Conservation (phyloP, 2,329 filamentous ascomycete genomes). For the Verticillium klebahnii region DNA sequence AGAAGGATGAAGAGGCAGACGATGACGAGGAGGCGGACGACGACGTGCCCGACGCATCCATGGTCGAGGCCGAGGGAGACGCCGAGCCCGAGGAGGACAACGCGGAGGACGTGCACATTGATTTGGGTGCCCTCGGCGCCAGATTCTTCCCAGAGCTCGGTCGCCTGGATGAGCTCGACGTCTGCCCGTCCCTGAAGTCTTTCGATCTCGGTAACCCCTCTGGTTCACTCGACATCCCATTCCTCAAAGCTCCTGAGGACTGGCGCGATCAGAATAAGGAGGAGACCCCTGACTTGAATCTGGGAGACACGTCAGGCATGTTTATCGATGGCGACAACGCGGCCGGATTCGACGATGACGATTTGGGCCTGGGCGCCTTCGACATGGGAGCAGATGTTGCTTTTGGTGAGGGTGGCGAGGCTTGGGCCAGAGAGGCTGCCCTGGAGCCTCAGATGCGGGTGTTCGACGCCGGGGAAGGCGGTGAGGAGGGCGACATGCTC, state of each 20-base stretch:
- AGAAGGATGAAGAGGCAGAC: constrained; percentile 30
- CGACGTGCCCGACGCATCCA: constrained; percentile 24
- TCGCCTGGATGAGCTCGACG: constrained; percentile 76
- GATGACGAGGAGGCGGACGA: constrained; percentile 34
- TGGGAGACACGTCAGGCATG: constrained; percentile 69
- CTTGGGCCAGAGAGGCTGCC: constrained; percentile 88
- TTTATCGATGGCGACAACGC: constrained; percentile 85
- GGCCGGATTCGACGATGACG: constrained; percentile 67
- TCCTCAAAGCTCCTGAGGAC: constrained; percentile 83
- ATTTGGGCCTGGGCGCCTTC: constrained; percentile 64
- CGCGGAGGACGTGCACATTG: constrained; percentile 61
- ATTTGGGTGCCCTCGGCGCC: constrained; percentile 67
- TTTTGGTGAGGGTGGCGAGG: constrained; percentile 94
- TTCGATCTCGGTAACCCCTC: constrained; percentile 88
- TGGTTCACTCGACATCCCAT: constrained; percentile 82
- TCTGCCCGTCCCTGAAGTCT: constrained; percentile 90
- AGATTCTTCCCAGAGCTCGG: constrained; percentile 84
- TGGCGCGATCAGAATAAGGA: constrained; percentile 69
- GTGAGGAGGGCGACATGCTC: constrained; percentile 52
- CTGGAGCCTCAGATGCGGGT: constrained; percentile 82
- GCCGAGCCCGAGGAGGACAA: constrained; percentile 33
- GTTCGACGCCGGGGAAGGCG: constrained; percentile 58
- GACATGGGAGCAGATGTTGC: constrained; percentile 68
- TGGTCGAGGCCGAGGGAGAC: constrained; percentile 5
- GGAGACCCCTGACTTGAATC: constrained; percentile 34